Evolutionary conservation across 495 filamentous ascomycete genomes (phyloP).

Genomic region (Penicillium atrosanguineum): DNA sequence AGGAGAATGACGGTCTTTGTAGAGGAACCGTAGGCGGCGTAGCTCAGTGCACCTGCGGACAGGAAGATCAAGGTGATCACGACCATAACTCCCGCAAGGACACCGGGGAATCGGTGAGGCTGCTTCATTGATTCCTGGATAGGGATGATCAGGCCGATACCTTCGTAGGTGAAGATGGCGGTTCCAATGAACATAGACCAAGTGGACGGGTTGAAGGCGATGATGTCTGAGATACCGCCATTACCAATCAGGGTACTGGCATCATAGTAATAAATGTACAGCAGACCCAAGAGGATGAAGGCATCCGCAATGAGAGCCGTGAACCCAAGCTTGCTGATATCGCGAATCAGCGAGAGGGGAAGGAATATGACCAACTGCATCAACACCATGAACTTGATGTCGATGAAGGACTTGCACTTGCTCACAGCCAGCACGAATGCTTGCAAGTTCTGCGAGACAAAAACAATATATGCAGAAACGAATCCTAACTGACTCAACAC

Average conservation of each 20-base stretch:
- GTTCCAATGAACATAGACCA: slow-evolving; percentile 99
- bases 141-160: slow-evolving; percentile 96
- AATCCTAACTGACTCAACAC: slow-evolving; percentile 95
- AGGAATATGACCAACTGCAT: slow-evolving; percentile 93
- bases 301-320: slow-evolving; percentile 89
- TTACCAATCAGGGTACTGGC: slow-evolving; percentile 74
- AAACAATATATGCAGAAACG: slow-evolving; percentile 96
- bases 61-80: slow-evolving; percentile 90
- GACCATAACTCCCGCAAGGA: slow-evolving; percentile 87
- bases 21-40: slow-evolving; percentile 90
- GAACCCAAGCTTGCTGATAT: slow-evolving; percentile 91
- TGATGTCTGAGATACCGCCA: slow-evolving; percentile 79
- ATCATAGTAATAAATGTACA: slow-evolving; percentile 96
- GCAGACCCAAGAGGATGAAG: slow-evolving; percentile 87
- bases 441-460: slow-evolving; percentile 92
- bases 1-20: slow-evolving; percentile 95
- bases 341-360: slow-evolving; percentile 86
- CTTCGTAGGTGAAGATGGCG: slow-evolving; percentile 98
- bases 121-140: slow-evolving; percentile 96
- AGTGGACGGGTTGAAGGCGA: slow-evolving; percentile 77
- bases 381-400: slow-evolving; percentile 84
- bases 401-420: slow-evolving; percentile 73
- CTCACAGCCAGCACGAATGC: slow-evolving; percentile 86
- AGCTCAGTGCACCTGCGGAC: slow-evolving; percentile 86
- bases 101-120: slow-evolving; percentile 80